Conservation (phyloP, 805 yeast genomes). For the Candida sithepensis region DNA sequence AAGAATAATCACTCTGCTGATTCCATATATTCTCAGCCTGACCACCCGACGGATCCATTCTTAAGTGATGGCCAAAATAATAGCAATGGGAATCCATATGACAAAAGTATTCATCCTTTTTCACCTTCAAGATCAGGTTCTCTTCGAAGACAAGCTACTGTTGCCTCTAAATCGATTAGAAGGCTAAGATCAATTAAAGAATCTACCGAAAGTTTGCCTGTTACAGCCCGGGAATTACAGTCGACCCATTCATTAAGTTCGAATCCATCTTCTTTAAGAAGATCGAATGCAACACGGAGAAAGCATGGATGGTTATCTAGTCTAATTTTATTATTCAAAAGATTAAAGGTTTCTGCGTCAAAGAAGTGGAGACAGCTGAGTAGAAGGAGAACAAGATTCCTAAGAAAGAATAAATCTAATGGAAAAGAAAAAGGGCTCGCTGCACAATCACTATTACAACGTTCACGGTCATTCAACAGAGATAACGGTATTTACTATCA, state of each 20-base stretch:
- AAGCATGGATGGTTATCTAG: conserved; percentile 28
- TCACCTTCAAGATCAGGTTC: conserved; percentile 8
- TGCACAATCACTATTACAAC: not conserved
- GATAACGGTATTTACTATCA: not conserved
- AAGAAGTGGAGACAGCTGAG: conserved; percentile 21
- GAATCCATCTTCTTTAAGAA: conserved; percentile 17
- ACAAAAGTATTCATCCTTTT: not conserved
- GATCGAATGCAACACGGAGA: conserved; percentile 32
- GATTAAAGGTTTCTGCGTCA: conserved; percentile 9
- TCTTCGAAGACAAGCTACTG: conserved; percentile 11
- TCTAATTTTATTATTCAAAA: conserved; percentile 11
- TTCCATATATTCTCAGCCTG: not conserved
- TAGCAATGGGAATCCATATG: not conserved
- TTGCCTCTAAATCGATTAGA: conserved; percentile 10
- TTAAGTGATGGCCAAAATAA: not conserved
- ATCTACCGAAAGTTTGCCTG: not conserved
- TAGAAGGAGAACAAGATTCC: conserved; percentile 4
- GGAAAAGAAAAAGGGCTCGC: not conserved
- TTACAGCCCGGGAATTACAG: not conserved
- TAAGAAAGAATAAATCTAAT: not conserved
- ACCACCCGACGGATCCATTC: not conserved
- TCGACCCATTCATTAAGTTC: not conserved
- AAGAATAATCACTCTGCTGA: conserved; percentile 2
- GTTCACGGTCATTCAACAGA: not conserved
- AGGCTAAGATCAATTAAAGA: not conserved